Evolutionary conservation across 441 rosid species (phyloP).

Genomic region (Biscutella laevigata): DNA sequence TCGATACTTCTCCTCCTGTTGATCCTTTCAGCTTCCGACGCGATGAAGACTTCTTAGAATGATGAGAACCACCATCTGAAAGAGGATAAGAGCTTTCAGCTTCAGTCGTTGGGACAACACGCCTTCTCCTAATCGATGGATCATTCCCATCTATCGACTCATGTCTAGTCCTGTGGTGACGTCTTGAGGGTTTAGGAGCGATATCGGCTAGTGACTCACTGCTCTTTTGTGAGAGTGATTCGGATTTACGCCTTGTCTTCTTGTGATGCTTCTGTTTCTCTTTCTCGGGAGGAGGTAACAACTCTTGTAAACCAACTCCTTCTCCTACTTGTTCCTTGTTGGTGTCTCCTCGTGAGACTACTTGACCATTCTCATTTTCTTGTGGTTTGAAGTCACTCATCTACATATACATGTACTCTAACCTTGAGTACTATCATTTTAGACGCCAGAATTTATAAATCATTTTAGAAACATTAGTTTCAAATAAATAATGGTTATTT

Average conservation of each 20-base stretch:
- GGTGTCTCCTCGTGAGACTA: conserved; percentile 23
- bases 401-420: no score
- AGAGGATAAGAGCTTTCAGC: conserved; percentile 31
- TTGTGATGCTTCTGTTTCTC: conserved; percentile 30
- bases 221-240: conserved; percentile 17
- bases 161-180: conserved; percentile 31
- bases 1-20: conserved; percentile 22
- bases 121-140: conserved; percentile 22
- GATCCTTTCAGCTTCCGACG: conserved; percentile 45
- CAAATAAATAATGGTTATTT: no score
- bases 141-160: conserved; percentile 33
- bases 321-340: conserved; percentile 21
- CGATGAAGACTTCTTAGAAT: conserved; percentile 30
- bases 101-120: conserved; percentile 21
- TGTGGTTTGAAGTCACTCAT: conserved; percentile 47
- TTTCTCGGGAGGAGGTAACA: conserved; percentile 11
- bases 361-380: conserved; percentile 29
- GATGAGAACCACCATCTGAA: conserved; percentile 22
- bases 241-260: conserved; percentile 39
- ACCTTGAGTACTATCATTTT: no score
- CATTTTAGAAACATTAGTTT: no score
- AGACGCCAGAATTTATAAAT: no score
- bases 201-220: conserved; percentile 22
- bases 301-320: conserved; percentile 27
- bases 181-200: conserved; percentile 36